Percentiles rank a stretch among this genome's conserved stretches.
Evolutionary conservation across 192 early-diverging fungal genomes (phyloP).

Genomic region (Backusella macrospora): DNA sequence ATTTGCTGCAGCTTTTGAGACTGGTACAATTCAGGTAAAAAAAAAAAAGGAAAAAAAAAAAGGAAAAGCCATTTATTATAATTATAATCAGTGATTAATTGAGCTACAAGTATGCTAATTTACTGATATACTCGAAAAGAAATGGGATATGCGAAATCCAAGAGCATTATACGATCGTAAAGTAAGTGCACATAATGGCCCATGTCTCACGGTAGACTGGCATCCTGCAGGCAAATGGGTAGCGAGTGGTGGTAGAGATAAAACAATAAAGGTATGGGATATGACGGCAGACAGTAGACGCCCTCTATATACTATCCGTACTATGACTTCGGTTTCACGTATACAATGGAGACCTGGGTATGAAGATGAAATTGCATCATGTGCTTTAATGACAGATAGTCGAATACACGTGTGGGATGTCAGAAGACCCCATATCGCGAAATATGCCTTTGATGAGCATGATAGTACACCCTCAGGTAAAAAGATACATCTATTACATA

Average conservation of each 20-base stretch:
- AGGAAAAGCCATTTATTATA: neutral
- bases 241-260: slow-evolving; percentile 81
- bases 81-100: no score
- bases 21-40: slow-evolving; percentile 72
- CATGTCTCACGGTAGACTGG: slow-evolving; percentile 76
- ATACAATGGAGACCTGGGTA: slow-evolving; percentile 73
- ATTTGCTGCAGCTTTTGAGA: slow-evolving; percentile 83
- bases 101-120: neutral
- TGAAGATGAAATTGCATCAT: slow-evolving; percentile 72
- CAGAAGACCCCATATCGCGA: slow-evolving; percentile 65
- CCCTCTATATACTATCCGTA: slow-evolving; percentile 63
- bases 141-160: slow-evolving; percentile 80
- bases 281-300: slow-evolving; percentile 61
- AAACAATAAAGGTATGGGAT: slow-evolving; percentile 80
- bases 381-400: slow-evolving; percentile 61
- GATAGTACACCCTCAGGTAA: slow-evolving; percentile 70
- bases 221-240: slow-evolving; percentile 66
- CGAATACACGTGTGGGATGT: slow-evolving; percentile 79
- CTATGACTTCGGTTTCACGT: slow-evolving; percentile 66
- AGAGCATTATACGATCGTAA: slow-evolving; percentile 57
- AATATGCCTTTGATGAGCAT: slow-evolving; percentile 70
- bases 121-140: slow-evolving; percentile 41
- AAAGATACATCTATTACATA: neutral
- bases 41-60: neutral
- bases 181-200: slow-evolving; percentile 72